Percentiles rank a stretch among this genome's conserved stretches.
Conservation (phyloP, 225 moss, liverwort and hornwort genomes). For the Polytrichum formosum region DNA sequence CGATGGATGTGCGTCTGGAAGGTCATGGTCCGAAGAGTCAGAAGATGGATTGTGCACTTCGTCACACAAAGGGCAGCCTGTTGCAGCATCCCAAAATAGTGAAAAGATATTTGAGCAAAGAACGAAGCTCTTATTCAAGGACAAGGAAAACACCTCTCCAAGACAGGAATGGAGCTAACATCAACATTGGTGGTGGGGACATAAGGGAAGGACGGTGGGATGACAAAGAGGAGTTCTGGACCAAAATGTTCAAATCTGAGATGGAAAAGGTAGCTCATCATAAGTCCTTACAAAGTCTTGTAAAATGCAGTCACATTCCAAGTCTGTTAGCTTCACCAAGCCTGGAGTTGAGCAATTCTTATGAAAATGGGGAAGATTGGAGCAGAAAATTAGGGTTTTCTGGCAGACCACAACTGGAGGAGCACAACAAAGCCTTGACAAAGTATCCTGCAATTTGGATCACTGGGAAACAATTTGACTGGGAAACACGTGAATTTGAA, state of each 20-base stretch:
- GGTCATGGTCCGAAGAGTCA: conserved; percentile 8
- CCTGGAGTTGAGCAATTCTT: conserved; percentile 4
- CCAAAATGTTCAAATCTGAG: conserved; percentile 21
- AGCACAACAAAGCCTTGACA: conserved; percentile 1
- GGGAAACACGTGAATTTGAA: background rate
- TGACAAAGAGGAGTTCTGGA: conserved; percentile 39
- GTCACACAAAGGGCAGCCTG: background rate
- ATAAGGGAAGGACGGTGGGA: conserved; percentile 12
- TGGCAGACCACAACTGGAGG: conserved; percentile 6
- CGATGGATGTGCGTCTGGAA: conserved; percentile 30
- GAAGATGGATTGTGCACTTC: background rate
- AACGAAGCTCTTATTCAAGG: background rate
- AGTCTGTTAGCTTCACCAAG: conserved; percentile 9
- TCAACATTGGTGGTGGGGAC: too few relatives aligned
- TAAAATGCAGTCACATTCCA: conserved; percentile 5
- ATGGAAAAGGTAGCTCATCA: conserved; percentile 13
- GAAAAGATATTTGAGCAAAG: conserved; percentile 11
- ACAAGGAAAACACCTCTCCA: conserved; percentile 2
- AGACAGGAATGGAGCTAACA: conserved; percentile 7
- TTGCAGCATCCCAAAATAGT: conserved; percentile 3
- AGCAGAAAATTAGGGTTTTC: background rate
- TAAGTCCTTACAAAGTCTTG: conserved; percentile 12
- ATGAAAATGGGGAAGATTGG: background rate
- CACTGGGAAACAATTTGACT: conserved; percentile 5
- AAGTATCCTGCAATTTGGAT: conserved; percentile 4